phyloP scores from a whole-genome alignment of 129 eudicot species.

The Oenanthe sinensis region DNA sequence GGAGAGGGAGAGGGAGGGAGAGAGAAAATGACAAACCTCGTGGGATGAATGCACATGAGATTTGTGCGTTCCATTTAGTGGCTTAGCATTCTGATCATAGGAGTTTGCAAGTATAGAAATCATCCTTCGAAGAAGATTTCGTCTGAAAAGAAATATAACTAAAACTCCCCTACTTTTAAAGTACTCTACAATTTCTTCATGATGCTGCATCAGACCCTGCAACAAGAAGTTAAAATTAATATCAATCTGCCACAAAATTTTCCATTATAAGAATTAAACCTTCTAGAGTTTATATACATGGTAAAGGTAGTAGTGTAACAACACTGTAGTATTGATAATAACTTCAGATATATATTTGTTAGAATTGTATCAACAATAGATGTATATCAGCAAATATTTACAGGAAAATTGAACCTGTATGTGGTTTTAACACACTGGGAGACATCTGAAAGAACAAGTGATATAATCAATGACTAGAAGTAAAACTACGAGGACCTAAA shows the following conservation, averaged over 20 bases:
- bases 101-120: constrained; percentile 86
- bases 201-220: constrained; percentile 84
- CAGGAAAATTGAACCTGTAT: neutral
- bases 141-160: constrained; percentile 72
- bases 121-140: constrained; percentile 87
- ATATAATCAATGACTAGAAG: neutral
- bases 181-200: constrained; percentile 74
- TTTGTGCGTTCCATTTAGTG: constrained; percentile 85
- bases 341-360: neutral
- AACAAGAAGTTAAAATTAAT: constrained; percentile 3
- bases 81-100: constrained; percentile 75
- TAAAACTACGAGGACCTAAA: neutral
- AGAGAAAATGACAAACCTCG: constrained; percentile 76
- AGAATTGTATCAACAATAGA: neutral
- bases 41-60: constrained; percentile 81
- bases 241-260: neutral
- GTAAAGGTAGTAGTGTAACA: neutral
- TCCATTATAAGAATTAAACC: neutral
- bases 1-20: constrained; percentile 9
- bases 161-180: constrained; percentile 68
- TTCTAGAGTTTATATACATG: neutral
- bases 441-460: neutral
- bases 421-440: neutral
- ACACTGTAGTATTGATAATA: neutral
- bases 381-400: neutral